These are phyloP conservation scores for Chaetoceros muelleri DNA, from an alignment of 108 stramenopile genomes.

Conservation along the genomic window DNA sequence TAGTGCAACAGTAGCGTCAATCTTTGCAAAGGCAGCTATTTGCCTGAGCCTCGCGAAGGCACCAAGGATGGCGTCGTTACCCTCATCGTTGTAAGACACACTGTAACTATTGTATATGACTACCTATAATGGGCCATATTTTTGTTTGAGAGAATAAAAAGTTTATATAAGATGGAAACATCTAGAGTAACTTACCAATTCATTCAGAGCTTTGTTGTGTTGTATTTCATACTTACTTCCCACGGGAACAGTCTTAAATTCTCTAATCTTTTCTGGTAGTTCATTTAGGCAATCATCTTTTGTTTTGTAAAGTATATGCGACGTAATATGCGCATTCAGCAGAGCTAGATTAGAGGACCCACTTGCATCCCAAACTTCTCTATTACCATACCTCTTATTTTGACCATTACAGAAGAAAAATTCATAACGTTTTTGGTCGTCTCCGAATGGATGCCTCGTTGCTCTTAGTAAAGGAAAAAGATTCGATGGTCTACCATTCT, in stretches of 20 bases:
- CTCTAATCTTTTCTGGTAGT: slow-evolving; percentile 52
- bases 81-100: slow-evolving; percentile 5
- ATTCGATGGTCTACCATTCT: slow-evolving; percentile 76
- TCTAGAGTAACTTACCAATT: slow-evolving; percentile 22
- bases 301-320: slow-evolving; percentile 66
- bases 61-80: slow-evolving; percentile 48
- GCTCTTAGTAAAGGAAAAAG: slow-evolving; percentile 73
- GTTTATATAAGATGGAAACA: not conserved
- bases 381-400: slow-evolving; percentile 20
- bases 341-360: slow-evolving; percentile 39
- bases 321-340: slow-evolving; percentile 27
- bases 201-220: slow-evolving; percentile 45
- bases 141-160: not conserved
- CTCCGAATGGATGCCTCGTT: slow-evolving; percentile 69
- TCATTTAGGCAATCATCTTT: slow-evolving; percentile 75
- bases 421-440: slow-evolving; percentile 58
- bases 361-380: slow-evolving; percentile 45
- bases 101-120: not conserved
- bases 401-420: slow-evolving; percentile 64
- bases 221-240: slow-evolving; percentile 34
- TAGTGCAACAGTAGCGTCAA: slow-evolving; percentile 46
- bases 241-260: slow-evolving; percentile 45
- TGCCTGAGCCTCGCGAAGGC: slow-evolving; percentile 33
- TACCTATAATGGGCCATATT: not conserved
- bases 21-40: slow-evolving; percentile 40